These are phyloP conservation scores for Nadsonia commutata DNA, from an alignment of 1,139 yeast species.

Conservation along the genomic window DNA sequence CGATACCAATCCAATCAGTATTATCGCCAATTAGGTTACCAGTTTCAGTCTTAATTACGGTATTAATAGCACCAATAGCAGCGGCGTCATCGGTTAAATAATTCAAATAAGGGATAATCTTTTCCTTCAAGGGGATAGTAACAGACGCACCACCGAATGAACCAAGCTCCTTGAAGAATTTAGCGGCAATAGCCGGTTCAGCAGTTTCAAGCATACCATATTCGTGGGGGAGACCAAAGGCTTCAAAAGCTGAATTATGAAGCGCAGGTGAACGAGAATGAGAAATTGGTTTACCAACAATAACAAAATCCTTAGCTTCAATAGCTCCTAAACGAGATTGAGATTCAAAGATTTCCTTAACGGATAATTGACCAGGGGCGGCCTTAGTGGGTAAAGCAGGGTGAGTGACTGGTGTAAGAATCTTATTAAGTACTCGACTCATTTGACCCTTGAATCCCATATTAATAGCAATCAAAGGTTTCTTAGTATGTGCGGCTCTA, in stretches of 20 bases:
- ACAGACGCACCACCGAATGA: constrained; percentile 81
- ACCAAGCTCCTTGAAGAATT: constrained; percentile 32
- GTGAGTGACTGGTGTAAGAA: constrained; percentile 78
- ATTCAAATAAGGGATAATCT: constrained; percentile 50
- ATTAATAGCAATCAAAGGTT: constrained; percentile 74
- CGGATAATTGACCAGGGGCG: constrained; percentile 61
- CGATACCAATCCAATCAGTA: constrained; percentile 92
- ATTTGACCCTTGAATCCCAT: constrained; percentile 66
- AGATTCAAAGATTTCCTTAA: constrained; percentile 42
- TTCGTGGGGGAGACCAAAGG: constrained; percentile 62
- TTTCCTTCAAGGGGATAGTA: constrained; percentile 79
- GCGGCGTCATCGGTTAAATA: constrained; percentile 53
- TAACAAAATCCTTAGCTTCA: constrained; percentile 46
- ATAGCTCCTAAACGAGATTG: constrained; percentile 49
- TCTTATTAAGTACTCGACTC: constrained; percentile 59
- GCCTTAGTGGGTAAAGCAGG: constrained; percentile 45
- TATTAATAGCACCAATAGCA: constrained; percentile 84
- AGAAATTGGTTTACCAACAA: constrained; percentile 68
- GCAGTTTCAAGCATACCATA: constrained; percentile 58
- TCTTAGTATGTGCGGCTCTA: constrained; percentile 29
- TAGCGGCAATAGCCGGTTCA: constrained; percentile 37
- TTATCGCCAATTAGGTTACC: constrained; percentile 66
- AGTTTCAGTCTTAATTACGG: constrained; percentile 45
- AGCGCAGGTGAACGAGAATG: constrained; percentile 83
- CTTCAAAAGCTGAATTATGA: constrained; percentile 62